phyloP scores from a whole-genome alignment of 129 eudicot species.

The Saposhnikovia divaricata region DNA sequence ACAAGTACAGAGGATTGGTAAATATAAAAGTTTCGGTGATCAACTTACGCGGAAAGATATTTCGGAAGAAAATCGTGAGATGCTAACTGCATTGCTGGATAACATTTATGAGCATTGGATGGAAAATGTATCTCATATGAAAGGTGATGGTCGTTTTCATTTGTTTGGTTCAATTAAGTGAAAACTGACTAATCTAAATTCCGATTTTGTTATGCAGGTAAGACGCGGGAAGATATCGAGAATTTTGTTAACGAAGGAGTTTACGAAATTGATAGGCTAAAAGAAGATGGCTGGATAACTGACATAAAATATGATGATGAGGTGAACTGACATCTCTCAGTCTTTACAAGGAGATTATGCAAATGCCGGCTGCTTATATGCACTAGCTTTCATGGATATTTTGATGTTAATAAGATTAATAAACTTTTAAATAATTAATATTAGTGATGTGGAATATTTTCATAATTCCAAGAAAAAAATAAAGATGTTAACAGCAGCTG shows the following conservation, averaged over 20 bases:
- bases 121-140: constrained; percentile 49
- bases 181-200: too few species aligned
- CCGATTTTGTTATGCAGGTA: constrained; percentile 28
- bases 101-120: constrained; percentile 73
- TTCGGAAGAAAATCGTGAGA: constrained; percentile 81
- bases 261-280: constrained; percentile 59
- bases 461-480: too few species aligned
- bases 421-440: too few species aligned
- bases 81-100: constrained; percentile 78
- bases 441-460: not conserved
- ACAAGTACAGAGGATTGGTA: constrained; percentile 87
- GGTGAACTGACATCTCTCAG: constrained; percentile 25
- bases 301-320: constrained; percentile 93
- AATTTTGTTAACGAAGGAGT: constrained; percentile 77
- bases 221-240: constrained; percentile 65
- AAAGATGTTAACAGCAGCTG: too few species aligned
- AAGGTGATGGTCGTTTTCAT: constrained; percentile 36
- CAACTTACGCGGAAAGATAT: constrained; percentile 61
- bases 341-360: not conserved
- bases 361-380: not conserved
- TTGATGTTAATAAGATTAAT: not conserved
- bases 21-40: constrained; percentile 89
- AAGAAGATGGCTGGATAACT: constrained; percentile 89
- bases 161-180: not conserved
- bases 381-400: not conserved